phyloP scores from a whole-genome alignment of 2,329 filamentous ascomycete species.

The Sodiomyces alkalinus region DNA sequence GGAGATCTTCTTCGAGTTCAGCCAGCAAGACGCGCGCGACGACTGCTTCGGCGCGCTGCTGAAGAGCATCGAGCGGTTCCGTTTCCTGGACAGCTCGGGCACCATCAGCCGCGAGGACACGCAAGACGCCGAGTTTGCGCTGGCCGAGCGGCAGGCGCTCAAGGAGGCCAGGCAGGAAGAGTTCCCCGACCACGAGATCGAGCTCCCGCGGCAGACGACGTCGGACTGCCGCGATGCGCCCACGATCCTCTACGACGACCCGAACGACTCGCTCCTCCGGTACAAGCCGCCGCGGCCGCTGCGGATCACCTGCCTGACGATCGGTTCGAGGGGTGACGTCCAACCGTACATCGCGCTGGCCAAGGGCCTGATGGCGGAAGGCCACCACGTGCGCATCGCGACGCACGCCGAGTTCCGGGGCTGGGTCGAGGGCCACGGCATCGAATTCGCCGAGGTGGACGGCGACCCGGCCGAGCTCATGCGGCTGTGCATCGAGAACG shows the following conservation, averaged over 20 bases:
- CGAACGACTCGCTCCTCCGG: slow-evolving; percentile 72
- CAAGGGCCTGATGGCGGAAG: slow-evolving; percentile 76
- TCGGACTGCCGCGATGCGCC: slow-evolving; percentile 41
- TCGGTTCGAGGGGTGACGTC: slow-evolving; percentile 88
- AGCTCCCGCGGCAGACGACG: slow-evolving; percentile 27
- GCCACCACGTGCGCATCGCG: slow-evolving; percentile 74
- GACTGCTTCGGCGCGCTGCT: slow-evolving; percentile 77
- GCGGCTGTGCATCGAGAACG: slow-evolving; percentile 90
- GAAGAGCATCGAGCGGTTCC: slow-evolving; percentile 57
- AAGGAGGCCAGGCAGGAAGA: slow-evolving; percentile 53
- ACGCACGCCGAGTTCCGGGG: slow-evolving; percentile 80
- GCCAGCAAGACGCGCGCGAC: slow-evolving; percentile 60
- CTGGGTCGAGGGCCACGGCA: slow-evolving; percentile 87
- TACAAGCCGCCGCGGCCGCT: slow-evolving; percentile 75
- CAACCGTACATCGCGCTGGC: slow-evolving; percentile 96
- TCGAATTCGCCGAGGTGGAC: slow-evolving; percentile 77
- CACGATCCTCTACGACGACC: slow-evolving; percentile 79
- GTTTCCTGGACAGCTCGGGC: slow-evolving; percentile 55
- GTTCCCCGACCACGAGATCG: slow-evolving; percentile 33
- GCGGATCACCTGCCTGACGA: slow-evolving; percentile 83
- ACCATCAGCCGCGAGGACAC: slow-evolving; percentile 52
- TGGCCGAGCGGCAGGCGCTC: slow-evolving; percentile 67
- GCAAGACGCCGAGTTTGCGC: slow-evolving; percentile 57
- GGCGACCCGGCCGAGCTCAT: slow-evolving; percentile 91
- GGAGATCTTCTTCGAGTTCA: slow-evolving; percentile 93